These are phyloP conservation scores for Globisporangium ultimum DNA, from an alignment of 352 stramenopile species.

Conservation along the genomic window DNA sequence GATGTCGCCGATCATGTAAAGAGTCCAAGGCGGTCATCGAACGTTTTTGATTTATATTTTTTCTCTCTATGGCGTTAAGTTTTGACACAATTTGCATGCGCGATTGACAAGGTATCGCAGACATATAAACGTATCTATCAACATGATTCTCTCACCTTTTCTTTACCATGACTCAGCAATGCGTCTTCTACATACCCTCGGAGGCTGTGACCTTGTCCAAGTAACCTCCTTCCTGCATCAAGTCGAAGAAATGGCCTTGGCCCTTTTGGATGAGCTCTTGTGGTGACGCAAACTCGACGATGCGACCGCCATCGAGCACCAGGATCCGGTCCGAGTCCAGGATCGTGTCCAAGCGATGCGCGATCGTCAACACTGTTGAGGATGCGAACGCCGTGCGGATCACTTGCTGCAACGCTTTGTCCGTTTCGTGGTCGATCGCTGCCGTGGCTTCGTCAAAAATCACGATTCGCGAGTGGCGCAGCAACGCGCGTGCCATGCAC, in stretches of 20 bases:
- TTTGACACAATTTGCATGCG: no score
- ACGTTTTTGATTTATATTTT: neutral
- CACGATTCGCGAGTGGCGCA: no score
- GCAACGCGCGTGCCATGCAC: conserved; percentile 65
- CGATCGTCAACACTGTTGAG: conserved; percentile 95
- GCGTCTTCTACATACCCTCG: no score
- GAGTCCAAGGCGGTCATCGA: no score
- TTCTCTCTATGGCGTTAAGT: no score
- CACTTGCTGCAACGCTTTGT: conserved; percentile 50
- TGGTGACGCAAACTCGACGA: conserved; percentile 73
- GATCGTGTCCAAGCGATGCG: conserved; percentile 96
- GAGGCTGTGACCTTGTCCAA: conserved; percentile 7
- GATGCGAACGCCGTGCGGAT: conserved; percentile 84
- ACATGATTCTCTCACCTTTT: no score
- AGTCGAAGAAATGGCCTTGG: conserved; percentile 22
- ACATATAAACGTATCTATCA: no score
- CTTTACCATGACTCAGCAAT: no score
- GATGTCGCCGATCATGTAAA: neutral
- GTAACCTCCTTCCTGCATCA: conserved; percentile 23
- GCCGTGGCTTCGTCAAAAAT: no score
- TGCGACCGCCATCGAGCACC: conserved; percentile 73
- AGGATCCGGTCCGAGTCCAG: conserved; percentile 77
- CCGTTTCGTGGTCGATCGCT: conserved; percentile 81
- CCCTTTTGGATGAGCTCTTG: conserved; percentile 30
- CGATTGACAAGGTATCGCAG: no score